Evolutionary conservation across 139 green algal genomes (phyloP).

Genomic region (Chlorella sp.): DNA sequence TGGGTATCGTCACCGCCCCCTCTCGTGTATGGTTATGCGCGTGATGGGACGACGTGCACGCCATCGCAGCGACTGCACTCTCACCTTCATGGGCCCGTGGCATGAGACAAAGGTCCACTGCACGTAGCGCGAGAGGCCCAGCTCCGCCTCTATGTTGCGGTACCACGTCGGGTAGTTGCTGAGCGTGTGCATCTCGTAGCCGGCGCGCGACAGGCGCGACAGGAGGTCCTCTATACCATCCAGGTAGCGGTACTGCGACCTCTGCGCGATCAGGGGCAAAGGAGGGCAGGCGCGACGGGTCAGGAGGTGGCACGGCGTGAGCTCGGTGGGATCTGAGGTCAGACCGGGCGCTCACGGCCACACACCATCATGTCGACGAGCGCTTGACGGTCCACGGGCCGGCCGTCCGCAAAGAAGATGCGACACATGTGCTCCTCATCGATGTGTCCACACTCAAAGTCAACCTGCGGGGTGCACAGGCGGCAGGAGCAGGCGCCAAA

Average conservation of each 20-base stretch:
- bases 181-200: constrained; percentile 62
- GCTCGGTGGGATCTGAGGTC: not conserved
- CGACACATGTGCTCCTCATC: constrained; percentile 54
- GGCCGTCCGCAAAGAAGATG: constrained; percentile 77
- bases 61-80: not conserved
- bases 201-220: constrained; percentile 33
- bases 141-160: constrained; percentile 73
- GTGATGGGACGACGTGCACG: not conserved
- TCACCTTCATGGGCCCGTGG: constrained; percentile 56
- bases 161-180: constrained; percentile 79
- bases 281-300: not conserved
- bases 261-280: not conserved
- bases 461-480: constrained; percentile 29
- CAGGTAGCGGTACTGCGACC: constrained; percentile 59
- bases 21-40: not conserved
- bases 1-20: constrained; percentile 26
- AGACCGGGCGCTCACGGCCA: not conserved
- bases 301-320: not conserved
- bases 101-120: constrained; percentile 85
- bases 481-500: too few relatives aligned
- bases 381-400: constrained; percentile 51
- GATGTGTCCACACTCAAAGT: constrained; percentile 76
- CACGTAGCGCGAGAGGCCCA: constrained; percentile 60
- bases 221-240: constrained; percentile 76
- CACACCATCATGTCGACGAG: constrained; percentile 56